Evolutionary conservation across 2,329 filamentous ascomycete genomes (phyloP), one percentile per base, ranked within the genome.

Genomic region (Fusarium globosum): DNA sequence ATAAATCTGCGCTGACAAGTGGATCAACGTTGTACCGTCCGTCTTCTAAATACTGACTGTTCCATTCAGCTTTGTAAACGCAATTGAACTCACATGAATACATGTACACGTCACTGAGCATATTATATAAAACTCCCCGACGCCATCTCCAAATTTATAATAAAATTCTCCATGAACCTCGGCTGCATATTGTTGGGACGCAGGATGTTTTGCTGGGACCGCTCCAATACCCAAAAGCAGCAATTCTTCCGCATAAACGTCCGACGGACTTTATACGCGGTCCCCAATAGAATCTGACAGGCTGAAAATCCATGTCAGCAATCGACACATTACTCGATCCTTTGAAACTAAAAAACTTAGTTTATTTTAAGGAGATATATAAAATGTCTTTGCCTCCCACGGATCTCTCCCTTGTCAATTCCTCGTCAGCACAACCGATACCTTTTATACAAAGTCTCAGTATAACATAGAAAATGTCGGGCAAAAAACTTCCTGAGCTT

Each of bases 401-500:
- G 51, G 15, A 30, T 6, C 51, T 7, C 35, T 52, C 46, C n/a
- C 33, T 49, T 16, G n/a, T 28, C n/a, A 49, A 61, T 66, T 38
- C 46, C 13, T 28, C 26, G 35, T 70, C 43, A 45, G 18, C 36
- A 48, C 23, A 42, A 7, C 10, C 4, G 0, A 30, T 33, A 15
- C 39, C 21, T 39, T n/a, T 23, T 23, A 4, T 11, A 51, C 16
- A 11, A 26, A 26, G 48, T 35, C 48, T 35, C 9, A 18, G 18
- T 28, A 35, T 15, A 28, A 35, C 11, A 43, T 49, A 38, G 28
- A 59, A 26, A 57, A 77, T 77, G 75, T 48, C 71, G 20, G 53
- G 43, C n/a, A 76, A 71, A 35, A 76, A 76, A 23, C 55, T 58
- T 21, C 73, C 75, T 14, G 61, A 70, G 14, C 67, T 77, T 30